These are phyloP conservation scores for Leptosphaerulina australis DNA, from an alignment of 2,329 filamentous ascomycete genomes.

Conservation along the genomic window DNA sequence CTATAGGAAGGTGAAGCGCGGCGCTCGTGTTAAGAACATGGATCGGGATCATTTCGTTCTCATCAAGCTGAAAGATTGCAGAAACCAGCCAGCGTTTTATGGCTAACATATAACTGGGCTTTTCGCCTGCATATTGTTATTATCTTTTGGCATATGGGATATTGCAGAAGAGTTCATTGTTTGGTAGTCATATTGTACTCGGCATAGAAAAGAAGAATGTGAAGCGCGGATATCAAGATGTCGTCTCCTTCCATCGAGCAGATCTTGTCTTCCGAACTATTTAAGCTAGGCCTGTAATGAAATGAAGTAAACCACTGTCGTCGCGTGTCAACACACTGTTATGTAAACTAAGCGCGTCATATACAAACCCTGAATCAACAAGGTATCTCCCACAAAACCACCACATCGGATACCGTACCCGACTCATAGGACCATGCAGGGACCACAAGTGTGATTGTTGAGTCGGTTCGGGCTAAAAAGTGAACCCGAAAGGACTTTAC, in stretches of 20 bases:
- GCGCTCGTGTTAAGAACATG: slow-evolving; percentile 1
- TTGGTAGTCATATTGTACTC: too few relatives aligned
- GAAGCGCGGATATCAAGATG: too few relatives aligned
- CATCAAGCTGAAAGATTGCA: not conserved
- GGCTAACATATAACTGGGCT: not conserved
- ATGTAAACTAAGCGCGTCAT: not conserved
- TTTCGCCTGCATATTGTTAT: too few relatives aligned
- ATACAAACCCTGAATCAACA: not conserved
- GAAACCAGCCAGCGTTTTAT: not conserved
- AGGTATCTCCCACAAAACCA: not conserved
- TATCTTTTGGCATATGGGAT: too few relatives aligned
- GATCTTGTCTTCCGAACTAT: too few relatives aligned
- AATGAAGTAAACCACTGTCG: too few relatives aligned
- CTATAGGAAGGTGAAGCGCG: not conserved
- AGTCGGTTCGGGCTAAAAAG: not conserved
- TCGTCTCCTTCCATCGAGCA: too few relatives aligned
- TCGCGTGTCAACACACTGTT: not conserved
- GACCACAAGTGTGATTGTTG: not conserved
- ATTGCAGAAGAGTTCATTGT: too few relatives aligned
- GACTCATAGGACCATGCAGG: not conserved
- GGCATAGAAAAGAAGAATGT: too few relatives aligned
- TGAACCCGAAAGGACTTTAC: not conserved
- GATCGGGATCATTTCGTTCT: slow-evolving; percentile 2
- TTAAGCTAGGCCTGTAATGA: too few relatives aligned
- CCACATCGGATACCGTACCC: not conserved